Base-by-base conservation (phyloP, 2,329 filamentous ascomycete genomes). In the Trichoderma pleuroti region DNA sequence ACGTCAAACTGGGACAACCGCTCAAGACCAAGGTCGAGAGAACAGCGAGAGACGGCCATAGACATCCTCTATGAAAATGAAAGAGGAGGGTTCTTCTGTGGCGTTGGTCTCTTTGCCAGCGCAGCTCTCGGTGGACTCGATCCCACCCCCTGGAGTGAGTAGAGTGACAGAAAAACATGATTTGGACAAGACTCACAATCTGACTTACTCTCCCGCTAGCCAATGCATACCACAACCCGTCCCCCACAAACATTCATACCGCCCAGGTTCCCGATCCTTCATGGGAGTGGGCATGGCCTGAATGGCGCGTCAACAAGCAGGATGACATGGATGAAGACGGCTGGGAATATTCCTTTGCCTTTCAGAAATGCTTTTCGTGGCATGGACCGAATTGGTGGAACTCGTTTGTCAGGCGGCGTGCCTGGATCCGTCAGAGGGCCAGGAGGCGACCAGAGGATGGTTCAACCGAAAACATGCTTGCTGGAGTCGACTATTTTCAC, bases 31-130 rank as follows among this genome's bases (percentile, higher is more conserved):
- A 77, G 74, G 60, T 76, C 75, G 16, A 74, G 79, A 39, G 73
- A 77, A 80, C 71, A 81, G 77, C 73, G 86, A 82, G 78, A 90
- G 73, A 84, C 84, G 3, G 90, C 88, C 32, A 89, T 98, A 72
- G 96, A 99, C 73, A 88, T 98, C 6, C 85, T 99, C 0, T 98
- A 97, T 80, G 96, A 99, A 80, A 99, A 99, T 77, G 93, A 99
- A 82, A 88, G 96, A 70, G 96, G 96, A 12, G 90, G 89, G 49
- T 97, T 98, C 77, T 85, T 97, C 72, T 98, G 95, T 76, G 95
- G 96, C 32, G 87, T 94, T 14, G 91, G 94, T 0, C 86, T 97
- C n/a, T 99, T 98, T 83, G 97, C 94, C 1, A 87, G 90, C 9
- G 91, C 91, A 73, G 95, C 94, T 2, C 86, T 99, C 1, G 90